These are phyloP conservation scores for Raphanus raphanistrum DNA, from an alignment of 345 rosid genomes.

Conservation along the genomic window DNA sequence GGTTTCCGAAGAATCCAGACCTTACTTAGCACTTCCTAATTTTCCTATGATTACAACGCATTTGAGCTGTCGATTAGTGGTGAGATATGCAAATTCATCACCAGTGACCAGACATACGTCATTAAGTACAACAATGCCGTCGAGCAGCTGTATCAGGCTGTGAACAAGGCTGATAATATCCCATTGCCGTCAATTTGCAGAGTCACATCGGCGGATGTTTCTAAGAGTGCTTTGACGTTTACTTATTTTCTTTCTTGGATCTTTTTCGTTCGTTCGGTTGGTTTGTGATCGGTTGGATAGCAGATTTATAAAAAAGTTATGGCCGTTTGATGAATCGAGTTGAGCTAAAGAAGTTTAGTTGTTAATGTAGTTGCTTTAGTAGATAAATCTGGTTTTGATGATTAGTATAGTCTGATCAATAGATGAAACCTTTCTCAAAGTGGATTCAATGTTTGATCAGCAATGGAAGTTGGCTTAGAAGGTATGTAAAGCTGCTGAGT, in stretches of 20 bases:
- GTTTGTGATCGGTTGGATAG: neutral
- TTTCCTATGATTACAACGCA: too few relatives aligned
- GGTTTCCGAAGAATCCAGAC: too few relatives aligned
- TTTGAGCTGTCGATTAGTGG: neutral
- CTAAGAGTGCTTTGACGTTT: neutral
- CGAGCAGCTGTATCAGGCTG: too few relatives aligned
- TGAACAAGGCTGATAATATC: too few relatives aligned
- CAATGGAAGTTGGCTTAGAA: neutral
- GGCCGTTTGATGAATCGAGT: neutral
- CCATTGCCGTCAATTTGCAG: too few relatives aligned
- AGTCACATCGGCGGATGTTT: too few relatives aligned
- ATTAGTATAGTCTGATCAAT: neutral
- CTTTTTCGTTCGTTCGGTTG: neutral
- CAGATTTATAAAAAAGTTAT: neutral
- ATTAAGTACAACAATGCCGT: too few relatives aligned
- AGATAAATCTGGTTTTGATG: constrained; percentile 7
- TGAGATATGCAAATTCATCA: neutral
- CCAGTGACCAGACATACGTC: neutral
- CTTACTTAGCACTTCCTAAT: too few relatives aligned
- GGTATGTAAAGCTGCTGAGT: neutral
- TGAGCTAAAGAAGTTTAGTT: neutral
- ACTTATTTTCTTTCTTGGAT: neutral
- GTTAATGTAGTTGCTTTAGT: neutral
- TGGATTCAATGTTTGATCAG: neutral
- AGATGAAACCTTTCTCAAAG: constrained; percentile 2